Evolutionary conservation across 225 moss, liverwort and hornwort genomes (phyloP), one percentile per base, ranked within the genome.

Genomic region (Takakia lepidozioides): DNA sequence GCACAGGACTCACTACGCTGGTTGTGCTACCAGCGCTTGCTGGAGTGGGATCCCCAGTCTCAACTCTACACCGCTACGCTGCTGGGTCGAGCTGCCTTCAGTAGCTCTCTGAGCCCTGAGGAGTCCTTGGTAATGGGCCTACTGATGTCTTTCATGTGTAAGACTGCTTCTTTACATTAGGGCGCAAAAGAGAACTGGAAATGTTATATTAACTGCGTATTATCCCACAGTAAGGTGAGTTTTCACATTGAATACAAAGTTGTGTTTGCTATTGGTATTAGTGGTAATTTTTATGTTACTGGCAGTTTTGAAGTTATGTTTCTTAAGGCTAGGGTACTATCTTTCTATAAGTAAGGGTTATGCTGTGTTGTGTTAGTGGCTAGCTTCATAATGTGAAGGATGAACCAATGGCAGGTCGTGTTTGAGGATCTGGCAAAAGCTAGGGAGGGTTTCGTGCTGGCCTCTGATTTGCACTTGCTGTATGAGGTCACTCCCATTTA

Each of bases 1-100:
- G 93, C 81, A 34, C 83, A 82, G 62, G 89, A 86, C 39, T 84
- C 93, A 20, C 60, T 95, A 50, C 76, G 81, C 34, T 95, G 93
- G 93, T 69, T 95, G 23, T 95, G 93, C 62, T 75, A 72, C 15
- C 76, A 87, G 54, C 86, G 77, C 28, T 82, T 95, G 40, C 72
- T 95, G 29, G 89, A 80, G 60, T 95, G 93, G 93, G 76, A 75
- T 63, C 43, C 38, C 49, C 61, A 46, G 54, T 72, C 82, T 36
- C 63, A 76, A 59, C 81, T 80, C 19, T 95, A 95, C 57, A 68
- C 68, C 51, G 77, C 86, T 57, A 89, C 86, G 17, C 82, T 86
- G 15, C 80, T 95, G 47, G 93, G 93, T 47, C 86, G 90, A 77
- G 93, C 93, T 66, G 93, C 93, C 38, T 95, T 95, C 73, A 86